Conservation (phyloP, 2,329 filamentous ascomycete species). For the Monilinia polystroma region DNA sequence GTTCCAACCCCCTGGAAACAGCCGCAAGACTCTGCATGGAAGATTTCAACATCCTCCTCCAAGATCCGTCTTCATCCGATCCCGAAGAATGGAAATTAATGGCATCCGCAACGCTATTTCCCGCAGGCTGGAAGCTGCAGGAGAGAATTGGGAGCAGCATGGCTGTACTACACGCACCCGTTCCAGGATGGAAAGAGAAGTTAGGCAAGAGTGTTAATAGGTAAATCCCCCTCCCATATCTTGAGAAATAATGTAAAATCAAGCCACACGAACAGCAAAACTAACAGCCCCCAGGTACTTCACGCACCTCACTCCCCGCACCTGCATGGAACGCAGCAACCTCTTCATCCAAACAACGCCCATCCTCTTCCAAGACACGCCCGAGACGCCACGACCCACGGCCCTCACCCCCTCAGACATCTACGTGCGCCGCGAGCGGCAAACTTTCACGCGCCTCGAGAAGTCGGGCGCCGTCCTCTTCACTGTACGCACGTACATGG, state of each 20-base stretch:
- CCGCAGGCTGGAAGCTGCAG: slow-evolving; percentile 51
- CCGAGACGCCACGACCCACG: slow-evolving; percentile 40
- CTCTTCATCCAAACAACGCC: slow-evolving; percentile 51
- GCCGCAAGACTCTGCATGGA: slow-evolving; percentile 52
- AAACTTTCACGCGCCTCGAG: slow-evolving; percentile 50
- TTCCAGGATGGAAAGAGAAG: slow-evolving; percentile 51
- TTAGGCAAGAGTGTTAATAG: slow-evolving; percentile 46
- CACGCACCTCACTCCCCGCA: slow-evolving; percentile 44
- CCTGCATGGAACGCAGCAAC: slow-evolving; percentile 50
- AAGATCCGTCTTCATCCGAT: slow-evolving; percentile 35
- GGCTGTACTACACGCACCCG: slow-evolving; percentile 47
- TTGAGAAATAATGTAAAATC: not conserved
- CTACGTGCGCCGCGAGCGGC: slow-evolving; percentile 49
- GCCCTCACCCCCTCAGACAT: slow-evolving; percentile 41
- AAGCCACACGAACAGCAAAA: not conserved
- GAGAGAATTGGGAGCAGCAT: slow-evolving; percentile 51
- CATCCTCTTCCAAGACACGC: slow-evolving; percentile 48
- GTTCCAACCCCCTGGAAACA: slow-evolving; percentile 48
- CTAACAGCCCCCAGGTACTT: slow-evolving; percentile 43
- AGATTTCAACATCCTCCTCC: slow-evolving; percentile 51
- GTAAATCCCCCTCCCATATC: slow-evolving; percentile 29
- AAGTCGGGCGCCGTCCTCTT: slow-evolving; percentile 49
- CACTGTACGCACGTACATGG: slow-evolving; percentile 49
- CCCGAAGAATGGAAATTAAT: slow-evolving; percentile 46
- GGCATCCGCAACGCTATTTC: slow-evolving; percentile 53